phyloP scores from a whole-genome alignment of 768 basidiomycete genomes.

The Favolaschia claudopus region DNA sequence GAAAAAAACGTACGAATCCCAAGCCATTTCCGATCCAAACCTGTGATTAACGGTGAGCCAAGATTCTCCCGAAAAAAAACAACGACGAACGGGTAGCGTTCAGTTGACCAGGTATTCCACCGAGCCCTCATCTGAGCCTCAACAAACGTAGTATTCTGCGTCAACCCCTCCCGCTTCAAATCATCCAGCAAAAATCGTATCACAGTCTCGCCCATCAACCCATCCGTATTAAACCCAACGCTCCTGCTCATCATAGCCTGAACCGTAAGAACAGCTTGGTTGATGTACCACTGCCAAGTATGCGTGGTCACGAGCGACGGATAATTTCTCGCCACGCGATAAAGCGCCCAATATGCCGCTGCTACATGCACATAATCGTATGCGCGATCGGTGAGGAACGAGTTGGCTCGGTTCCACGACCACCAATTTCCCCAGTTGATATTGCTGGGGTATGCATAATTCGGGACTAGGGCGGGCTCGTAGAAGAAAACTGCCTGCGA shows the following conservation, averaged over 20 bases:
- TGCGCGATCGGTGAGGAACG: conserved; percentile 56
- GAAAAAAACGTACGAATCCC: conserved; percentile 44
- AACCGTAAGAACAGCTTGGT: conserved; percentile 60
- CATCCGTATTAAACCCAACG: conserved; percentile 54
- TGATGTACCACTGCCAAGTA: conserved; percentile 65
- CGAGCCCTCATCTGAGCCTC: conserved; percentile 56
- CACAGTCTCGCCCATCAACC: conserved; percentile 67
- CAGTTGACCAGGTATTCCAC: conserved; percentile 51
- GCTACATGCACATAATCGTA: conserved; percentile 61
- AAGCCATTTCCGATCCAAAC: conserved; percentile 68
- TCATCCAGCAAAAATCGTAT: conserved; percentile 55
- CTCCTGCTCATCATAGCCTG: conserved; percentile 51
- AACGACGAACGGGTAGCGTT: conserved; percentile 57
- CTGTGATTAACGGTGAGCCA: conserved; percentile 32
- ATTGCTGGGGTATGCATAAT: conserved; percentile 54
- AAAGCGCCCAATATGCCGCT: conserved; percentile 63
- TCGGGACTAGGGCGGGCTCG: conserved; percentile 51
- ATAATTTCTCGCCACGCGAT: conserved; percentile 66
- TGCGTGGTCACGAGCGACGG: conserved; percentile 54
- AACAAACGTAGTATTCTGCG: conserved; percentile 54
- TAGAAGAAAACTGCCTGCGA: conserved; percentile 59
- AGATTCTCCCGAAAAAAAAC: not conserved
- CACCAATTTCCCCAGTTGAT: conserved; percentile 65
- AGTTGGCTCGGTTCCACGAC: conserved; percentile 60
- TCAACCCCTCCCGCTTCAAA: conserved; percentile 58